A percentile compares a stretch with the other conserved stretches of the same genome.
Conservation (phyloP, 179 eudicot genomes). For the Silene coronaria region DNA sequence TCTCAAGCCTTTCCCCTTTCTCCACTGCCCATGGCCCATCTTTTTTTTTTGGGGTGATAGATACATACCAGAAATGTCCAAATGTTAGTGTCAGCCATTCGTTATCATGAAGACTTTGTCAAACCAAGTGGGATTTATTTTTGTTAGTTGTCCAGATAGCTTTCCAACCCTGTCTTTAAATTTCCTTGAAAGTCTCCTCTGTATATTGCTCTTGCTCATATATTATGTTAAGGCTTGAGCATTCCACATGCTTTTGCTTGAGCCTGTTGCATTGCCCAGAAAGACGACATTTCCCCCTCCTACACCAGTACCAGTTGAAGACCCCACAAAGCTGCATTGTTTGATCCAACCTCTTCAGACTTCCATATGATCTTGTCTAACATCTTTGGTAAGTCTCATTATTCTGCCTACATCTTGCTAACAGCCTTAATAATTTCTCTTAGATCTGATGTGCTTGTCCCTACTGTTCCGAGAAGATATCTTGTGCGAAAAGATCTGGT, state of each 20-base stretch:
- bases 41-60: neutral
- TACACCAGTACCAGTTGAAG: conserved; percentile 69
- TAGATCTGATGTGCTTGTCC: conserved; percentile 18
- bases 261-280: conserved; percentile 29
- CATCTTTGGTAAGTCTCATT: conserved; percentile 38
- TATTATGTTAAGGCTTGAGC: conserved; percentile 10
- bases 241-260: conserved; percentile 20
- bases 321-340: conserved; percentile 53
- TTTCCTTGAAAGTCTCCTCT: conserved; percentile 8
- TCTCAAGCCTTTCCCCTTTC: conserved; percentile 12
- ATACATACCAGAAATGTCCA: neutral
- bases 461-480: conserved; percentile 17
- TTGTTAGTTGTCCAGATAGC: conserved; percentile 1
- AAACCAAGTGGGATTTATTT: neutral
- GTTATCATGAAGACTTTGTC: neutral
- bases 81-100: conserved; percentile 2
- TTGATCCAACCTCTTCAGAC: conserved; percentile 43
- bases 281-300: conserved; percentile 56
- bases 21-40: conserved; percentile 10
- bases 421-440: conserved; percentile 18
- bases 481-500: neutral
- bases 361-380: conserved; percentile 31
- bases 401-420: conserved; percentile 21
- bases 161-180: neutral
- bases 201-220: conserved; percentile 9